Evolutionary conservation across 257 asterid genomes (phyloP).

Genomic region (Ophiorrhiza pumila): DNA sequence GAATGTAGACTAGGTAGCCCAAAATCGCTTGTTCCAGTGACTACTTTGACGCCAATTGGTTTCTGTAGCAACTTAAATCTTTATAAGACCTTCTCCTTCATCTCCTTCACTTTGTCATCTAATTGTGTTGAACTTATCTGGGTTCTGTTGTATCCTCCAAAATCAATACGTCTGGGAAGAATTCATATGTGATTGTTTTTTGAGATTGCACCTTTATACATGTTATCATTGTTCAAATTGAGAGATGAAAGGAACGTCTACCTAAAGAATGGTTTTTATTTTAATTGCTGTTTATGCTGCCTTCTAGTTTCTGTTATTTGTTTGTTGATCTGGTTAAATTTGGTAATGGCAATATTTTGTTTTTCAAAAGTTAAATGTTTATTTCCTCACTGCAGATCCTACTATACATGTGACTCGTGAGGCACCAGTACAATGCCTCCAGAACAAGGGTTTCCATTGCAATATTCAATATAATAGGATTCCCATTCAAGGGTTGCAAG

Average conservation of each 20-base stretch:
- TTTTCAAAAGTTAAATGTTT: conserved; percentile 16
- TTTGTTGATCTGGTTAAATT: not conserved
- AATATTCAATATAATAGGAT: conserved; percentile 38
- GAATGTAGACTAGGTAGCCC: too few relatives aligned
- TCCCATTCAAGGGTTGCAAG: conserved; percentile 39
- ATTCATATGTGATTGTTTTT: not conserved
- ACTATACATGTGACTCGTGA: conserved; percentile 40
- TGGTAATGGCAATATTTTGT: conserved; percentile 6
- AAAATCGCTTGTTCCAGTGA: not conserved
- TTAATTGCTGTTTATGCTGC: not conserved
- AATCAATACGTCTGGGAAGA: not conserved
- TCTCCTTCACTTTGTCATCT: too few relatives aligned
- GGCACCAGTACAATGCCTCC: conserved; percentile 62
- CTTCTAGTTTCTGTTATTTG: not conserved
- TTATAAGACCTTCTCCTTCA: too few relatives aligned
- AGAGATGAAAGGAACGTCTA: not conserved
- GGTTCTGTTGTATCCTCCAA: not conserved
- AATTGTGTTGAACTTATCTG: not conserved
- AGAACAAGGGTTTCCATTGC: conserved; percentile 46
- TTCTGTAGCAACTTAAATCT: not conserved
- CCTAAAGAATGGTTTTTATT: not conserved
- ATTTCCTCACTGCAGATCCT: conserved; percentile 42
- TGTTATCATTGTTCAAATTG: not conserved
- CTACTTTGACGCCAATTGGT: not conserved
- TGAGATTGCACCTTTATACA: not conserved